Evolutionary conservation across 805 yeast species (phyloP).

Genomic region (Kazachstania martiniae): DNA sequence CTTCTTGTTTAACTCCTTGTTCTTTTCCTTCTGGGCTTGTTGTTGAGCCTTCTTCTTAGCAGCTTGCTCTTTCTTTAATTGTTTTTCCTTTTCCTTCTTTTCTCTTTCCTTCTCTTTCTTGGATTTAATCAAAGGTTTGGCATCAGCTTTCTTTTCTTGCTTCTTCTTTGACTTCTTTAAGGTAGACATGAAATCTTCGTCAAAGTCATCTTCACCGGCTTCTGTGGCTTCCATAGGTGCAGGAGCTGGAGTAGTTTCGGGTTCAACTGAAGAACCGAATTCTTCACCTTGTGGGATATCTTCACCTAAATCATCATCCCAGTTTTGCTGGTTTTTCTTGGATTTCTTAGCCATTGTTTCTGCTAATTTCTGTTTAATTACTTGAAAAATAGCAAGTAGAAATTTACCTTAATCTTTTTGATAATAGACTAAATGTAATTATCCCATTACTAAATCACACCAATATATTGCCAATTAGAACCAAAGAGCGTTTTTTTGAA

Average conservation of each 20-base stretch:
- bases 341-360: slow-evolving; percentile 36
- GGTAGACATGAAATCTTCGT: slow-evolving; percentile 70
- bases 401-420: too few relatives aligned
- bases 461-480: too few relatives aligned
- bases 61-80: slow-evolving; percentile 81
- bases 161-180: slow-evolving; percentile 70
- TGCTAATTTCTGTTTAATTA: too few relatives aligned
- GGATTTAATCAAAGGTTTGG: slow-evolving; percentile 66
- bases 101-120: slow-evolving; percentile 94
- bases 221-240: slow-evolving; percentile 16
- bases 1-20: slow-evolving; percentile 37
- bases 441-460: too few relatives aligned
- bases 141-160: slow-evolving; percentile 44
- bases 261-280: slow-evolving; percentile 26
- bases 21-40: slow-evolving; percentile 49
- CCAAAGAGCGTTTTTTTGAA: too few relatives aligned
- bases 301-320: slow-evolving; percentile 65
- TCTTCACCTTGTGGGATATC: slow-evolving; percentile 47
- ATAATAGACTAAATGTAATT: too few relatives aligned
- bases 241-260: slow-evolving; percentile 3
- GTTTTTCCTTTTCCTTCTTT: slow-evolving; percentile 87
- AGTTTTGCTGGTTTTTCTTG: slow-evolving; percentile 63
- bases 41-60: slow-evolving; percentile 70
- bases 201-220: slow-evolving; percentile 34
- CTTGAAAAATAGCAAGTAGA: too few relatives aligned